These are phyloP conservation scores for Rhodotorula sp. DNA, from an alignment of 1,284 basidiomycete genomes.

Conservation along the genomic window DNA sequence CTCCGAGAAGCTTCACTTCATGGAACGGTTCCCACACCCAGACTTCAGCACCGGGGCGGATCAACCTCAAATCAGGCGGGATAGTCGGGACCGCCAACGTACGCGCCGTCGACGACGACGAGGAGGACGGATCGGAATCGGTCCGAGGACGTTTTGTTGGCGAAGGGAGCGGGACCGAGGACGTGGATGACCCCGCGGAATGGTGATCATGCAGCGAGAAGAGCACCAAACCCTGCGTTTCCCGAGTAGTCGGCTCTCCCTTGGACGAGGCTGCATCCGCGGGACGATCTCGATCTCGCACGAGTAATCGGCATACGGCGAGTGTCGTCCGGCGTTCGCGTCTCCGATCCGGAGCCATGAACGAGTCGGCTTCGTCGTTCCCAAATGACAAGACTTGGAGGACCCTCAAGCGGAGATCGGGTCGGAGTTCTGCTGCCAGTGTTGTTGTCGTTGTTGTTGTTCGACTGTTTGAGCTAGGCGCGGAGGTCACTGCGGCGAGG, in stretches of 20 bases:
- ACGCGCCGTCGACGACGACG: background rate
- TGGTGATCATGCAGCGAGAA: constrained; percentile 26
- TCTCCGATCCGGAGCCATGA: background rate
- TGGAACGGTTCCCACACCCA: constrained; percentile 16
- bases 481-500: background rate
- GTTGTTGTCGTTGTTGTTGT: too few relatives aligned
- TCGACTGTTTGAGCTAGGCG: background rate
- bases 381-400: background rate
- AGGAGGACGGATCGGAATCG: too few relatives aligned
- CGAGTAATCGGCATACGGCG: background rate
- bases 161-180: background rate
- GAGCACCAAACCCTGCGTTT: constrained; percentile 27
- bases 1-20: background rate
- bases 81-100: constrained; percentile 9
- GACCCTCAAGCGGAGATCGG: constrained; percentile 12
- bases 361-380: background rate
- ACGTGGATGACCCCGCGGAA: background rate
- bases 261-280: background rate
- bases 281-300: background rate
- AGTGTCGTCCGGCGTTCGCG: background rate
- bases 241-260: background rate
- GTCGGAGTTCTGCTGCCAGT: background rate
- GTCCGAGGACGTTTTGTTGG: background rate
- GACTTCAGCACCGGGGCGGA: constrained; percentile 8
- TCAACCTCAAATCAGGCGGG: constrained; percentile 14